Conservation (phyloP, 805 yeast species). For the Pichia phayaonensis region DNA sequence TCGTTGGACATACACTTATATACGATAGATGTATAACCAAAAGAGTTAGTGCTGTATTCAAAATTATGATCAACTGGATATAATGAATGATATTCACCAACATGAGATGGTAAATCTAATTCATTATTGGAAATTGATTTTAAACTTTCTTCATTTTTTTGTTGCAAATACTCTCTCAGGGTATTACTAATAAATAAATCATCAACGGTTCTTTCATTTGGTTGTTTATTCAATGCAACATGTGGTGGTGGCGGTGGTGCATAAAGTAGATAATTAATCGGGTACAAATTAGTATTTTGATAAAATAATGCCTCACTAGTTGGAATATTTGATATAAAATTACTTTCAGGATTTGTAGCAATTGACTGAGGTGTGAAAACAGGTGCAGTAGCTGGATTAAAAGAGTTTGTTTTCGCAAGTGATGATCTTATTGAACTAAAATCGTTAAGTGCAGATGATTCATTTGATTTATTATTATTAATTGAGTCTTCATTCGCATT, state of each 20-base stretch:
- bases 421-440: conserved; percentile 1
- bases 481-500: neutral
- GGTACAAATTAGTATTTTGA: conserved; percentile 34
- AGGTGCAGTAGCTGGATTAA: conserved; percentile 27
- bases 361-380: conserved; percentile 25
- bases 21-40: conserved; percentile 51
- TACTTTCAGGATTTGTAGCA: conserved; percentile 33
- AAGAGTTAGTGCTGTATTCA: conserved; percentile 32
- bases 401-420: conserved; percentile 6
- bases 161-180: conserved; percentile 61
- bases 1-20: conserved; percentile 74
- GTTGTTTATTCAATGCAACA: conserved; percentile 47
- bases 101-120: conserved; percentile 60
- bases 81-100: conserved; percentile 77
- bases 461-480: neutral
- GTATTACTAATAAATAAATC: conserved; percentile 67
- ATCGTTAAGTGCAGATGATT: neutral
- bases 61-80: conserved; percentile 64
- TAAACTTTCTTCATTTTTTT: conserved; percentile 73
- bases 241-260: conserved; percentile 87
- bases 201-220: conserved; percentile 65
- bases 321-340: conserved; percentile 7
- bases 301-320: conserved; percentile 22
- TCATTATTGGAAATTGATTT: conserved; percentile 45
- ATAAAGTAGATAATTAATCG: conserved; percentile 76